These are phyloP conservation scores for Rhododendron mucronatum DNA, from an alignment of 148 eudicot species.

Conservation along the genomic window DNA sequence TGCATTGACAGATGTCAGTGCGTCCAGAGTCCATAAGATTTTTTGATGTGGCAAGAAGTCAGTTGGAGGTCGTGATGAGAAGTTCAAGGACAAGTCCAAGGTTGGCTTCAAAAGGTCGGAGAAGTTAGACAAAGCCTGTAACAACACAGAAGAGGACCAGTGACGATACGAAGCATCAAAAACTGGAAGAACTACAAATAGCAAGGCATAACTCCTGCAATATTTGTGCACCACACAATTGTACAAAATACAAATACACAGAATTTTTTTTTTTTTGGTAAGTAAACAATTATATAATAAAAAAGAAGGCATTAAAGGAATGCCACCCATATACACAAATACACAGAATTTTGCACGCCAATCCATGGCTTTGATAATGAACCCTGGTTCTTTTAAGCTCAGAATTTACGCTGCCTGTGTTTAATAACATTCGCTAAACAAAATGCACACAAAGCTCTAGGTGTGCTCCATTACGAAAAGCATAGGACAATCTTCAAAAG, in stretches of 20 bases:
- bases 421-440: background rate
- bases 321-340: background rate
- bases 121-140: conserved; percentile 47
- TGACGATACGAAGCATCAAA: conserved; percentile 4
- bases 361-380: background rate
- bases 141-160: background rate
- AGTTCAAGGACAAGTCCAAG: conserved; percentile 40
- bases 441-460: background rate
- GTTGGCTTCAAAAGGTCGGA: conserved; percentile 37
- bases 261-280: background rate
- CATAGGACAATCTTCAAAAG: background rate
- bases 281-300: no score
- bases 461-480: background rate
- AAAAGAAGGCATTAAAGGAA: background rate
- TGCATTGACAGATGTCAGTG: conserved; percentile 42
- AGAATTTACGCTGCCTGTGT: background rate
- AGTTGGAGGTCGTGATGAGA: conserved; percentile 72
- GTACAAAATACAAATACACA: background rate
- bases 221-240: background rate
- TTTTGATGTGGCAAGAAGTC: conserved; percentile 75
- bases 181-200: background rate
- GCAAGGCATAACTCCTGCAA: background rate
- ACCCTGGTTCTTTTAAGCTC: background rate
- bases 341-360: background rate
- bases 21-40: conserved; percentile 62